phyloP scores from a whole-genome alignment of 2,329 filamentous ascomycete genomes.

The Leptographium wingfieldii region DNA sequence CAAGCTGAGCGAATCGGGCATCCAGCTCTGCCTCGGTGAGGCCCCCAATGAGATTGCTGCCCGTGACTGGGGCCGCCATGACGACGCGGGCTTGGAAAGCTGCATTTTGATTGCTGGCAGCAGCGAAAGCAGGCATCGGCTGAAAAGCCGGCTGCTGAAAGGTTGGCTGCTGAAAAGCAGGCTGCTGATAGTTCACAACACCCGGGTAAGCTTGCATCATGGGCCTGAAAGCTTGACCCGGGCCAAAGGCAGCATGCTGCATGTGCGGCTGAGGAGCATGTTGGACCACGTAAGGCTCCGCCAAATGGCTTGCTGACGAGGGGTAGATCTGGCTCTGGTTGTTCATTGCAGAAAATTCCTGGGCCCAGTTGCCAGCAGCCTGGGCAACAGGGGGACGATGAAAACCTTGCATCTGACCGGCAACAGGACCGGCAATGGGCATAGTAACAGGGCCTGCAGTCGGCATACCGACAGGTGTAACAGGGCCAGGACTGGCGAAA shows the following conservation, averaged over 20 bases:
- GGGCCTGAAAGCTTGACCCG: background rate
- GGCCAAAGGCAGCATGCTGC: background rate
- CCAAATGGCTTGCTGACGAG: background rate
- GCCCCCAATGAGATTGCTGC: background rate
- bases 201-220: background rate
- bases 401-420: background rate
- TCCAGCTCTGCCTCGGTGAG: slow-evolving; percentile 11
- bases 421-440: background rate
- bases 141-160: background rate
- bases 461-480: background rate
- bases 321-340: background rate
- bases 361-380: slow-evolving; percentile 5
- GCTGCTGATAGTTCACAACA: background rate
- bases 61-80: background rate
- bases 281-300: background rate
- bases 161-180: background rate
- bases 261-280: background rate
- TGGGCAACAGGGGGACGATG: background rate
- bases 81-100: background rate
- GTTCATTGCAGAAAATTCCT: slow-evolving; percentile 7
- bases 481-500: background rate
- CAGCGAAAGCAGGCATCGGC: background rate
- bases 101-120: background rate
- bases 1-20: slow-evolving; percentile 9
- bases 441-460: background rate